phyloP scores from a whole-genome alignment of 345 rosid species.

The Hibiscus tridactylites region DNA sequence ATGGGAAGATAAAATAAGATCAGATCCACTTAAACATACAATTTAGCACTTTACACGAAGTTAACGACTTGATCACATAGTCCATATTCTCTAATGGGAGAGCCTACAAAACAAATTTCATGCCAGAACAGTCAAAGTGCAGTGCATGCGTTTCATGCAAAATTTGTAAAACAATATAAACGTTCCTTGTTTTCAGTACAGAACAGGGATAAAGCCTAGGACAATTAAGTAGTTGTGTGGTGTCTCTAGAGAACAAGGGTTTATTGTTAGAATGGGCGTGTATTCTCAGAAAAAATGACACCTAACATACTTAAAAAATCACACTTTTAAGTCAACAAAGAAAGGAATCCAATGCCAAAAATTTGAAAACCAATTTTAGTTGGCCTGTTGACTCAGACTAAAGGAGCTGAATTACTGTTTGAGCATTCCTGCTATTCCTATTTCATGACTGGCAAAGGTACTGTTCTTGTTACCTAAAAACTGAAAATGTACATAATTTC shows the following conservation, averaged over 20 bases:
- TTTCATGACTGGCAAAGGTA: background rate
- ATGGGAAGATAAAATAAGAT: background rate
- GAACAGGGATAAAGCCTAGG: background rate
- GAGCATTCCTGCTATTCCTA: background rate
- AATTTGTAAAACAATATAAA: background rate
- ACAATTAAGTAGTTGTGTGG: background rate
- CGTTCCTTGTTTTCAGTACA: background rate
- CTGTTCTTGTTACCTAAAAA: background rate
- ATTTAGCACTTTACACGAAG: background rate
- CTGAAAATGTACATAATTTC: background rate
- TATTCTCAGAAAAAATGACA: background rate
- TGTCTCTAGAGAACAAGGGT: background rate
- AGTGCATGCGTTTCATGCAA: background rate
- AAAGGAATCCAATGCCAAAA: background rate
- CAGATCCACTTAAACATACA: background rate
- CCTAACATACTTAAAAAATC: background rate
- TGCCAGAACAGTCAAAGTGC: background rate
- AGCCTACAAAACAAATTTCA: background rate
- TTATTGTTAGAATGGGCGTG: background rate
- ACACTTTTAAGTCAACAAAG: background rate
- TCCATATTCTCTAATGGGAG: background rate
- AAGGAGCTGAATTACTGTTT: background rate
- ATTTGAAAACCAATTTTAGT: background rate
- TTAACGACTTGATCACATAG: background rate
- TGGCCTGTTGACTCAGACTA: background rate